Evolutionary conservation across 2,329 filamentous ascomycete species (phyloP), one percentile per base, ranked within the genome.

Genomic region (Cryoendolithus antarcticus): DNA sequence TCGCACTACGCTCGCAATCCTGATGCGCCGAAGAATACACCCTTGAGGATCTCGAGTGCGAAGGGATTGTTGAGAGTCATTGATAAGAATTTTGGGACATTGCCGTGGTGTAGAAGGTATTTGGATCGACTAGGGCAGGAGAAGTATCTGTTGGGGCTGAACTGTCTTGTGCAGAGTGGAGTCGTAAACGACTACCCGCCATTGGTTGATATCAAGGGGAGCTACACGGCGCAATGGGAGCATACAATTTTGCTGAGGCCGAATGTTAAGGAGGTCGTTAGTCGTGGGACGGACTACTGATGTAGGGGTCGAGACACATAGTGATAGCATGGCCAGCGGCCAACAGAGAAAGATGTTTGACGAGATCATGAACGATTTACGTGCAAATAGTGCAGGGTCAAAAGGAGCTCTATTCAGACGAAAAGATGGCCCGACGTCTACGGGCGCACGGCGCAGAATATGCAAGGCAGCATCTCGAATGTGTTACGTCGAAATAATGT

Each of bases 51-150:
- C 36, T 76, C 80, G 32, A 93, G 85, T 34, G 88, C 88, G 43
- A 91, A 88, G 68, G 81, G 78, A 41, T 69, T 96, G 41, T 70
- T 94, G 50, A 91, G 74, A 53, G 80, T 86, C 27, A 95, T 96
- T 62, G 91, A 85, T 65, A 93, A 93, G 72, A 94, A 94, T 64
- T 96, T 95, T 60, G 85, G 86, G 48, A 94, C 86, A 1, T 64
- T 96, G 50, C 86, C 86, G 2, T 96, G 86, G 63, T 94, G 86
- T 62, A 74, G 88, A 47, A 77, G 88, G 50, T 95, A 94, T 59
- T 70, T 96, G 44, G 88, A 95, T 63, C 80, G 88, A 39, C 64
- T 95, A n/a, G 88, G 89, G 19, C 84, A 93, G 60, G 86, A 95
- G 45, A 94, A 94, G 63, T 95, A 96, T 58, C 73, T 94, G 30